Evolutionary conservation across 495 filamentous ascomycete species (phyloP).

Genomic region (Annulohypoxylon nitens): DNA sequence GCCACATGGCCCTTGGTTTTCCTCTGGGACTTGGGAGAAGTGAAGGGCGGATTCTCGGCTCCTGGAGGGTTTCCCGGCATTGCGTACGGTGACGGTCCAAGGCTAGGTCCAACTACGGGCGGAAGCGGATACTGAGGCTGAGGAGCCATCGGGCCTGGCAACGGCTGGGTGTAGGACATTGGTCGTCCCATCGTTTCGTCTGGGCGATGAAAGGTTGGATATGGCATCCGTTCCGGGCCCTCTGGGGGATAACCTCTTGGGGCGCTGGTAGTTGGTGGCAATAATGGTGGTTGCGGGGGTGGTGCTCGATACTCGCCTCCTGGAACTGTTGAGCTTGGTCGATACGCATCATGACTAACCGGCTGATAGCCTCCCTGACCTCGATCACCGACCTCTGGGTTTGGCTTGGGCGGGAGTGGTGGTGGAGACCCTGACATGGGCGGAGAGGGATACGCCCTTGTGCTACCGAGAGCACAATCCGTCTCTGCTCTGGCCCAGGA

Average conservation of each 20-base stretch:
- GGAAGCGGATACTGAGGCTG: constrained; percentile 55
- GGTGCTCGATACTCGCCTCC: constrained; percentile 58
- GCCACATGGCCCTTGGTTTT: constrained; percentile 96
- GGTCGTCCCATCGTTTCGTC: constrained; percentile 55
- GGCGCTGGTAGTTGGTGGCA: constrained; percentile 48
- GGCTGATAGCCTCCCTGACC: constrained; percentile 64
- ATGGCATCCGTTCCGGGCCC: constrained; percentile 56
- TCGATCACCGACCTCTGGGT: constrained; percentile 70
- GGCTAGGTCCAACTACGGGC: constrained; percentile 51
- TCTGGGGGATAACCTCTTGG: constrained; percentile 53
- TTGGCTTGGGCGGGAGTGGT: constrained; percentile 74
- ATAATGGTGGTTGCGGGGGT: constrained; percentile 50
- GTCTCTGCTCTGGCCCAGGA: constrained; percentile 75
- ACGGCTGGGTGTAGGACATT: constrained; percentile 55
- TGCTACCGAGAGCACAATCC: constrained; percentile 70
- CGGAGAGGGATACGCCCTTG: constrained; percentile 79
- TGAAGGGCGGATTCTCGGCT: constrained; percentile 55
- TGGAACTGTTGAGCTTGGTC: constrained; percentile 56
- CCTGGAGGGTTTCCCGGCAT: constrained; percentile 50
- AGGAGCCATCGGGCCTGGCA: constrained; percentile 46
- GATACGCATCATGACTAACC: constrained; percentile 63
- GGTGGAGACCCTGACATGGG: constrained; percentile 87
- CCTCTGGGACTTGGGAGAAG: constrained; percentile 75
- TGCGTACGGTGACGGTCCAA: constrained; percentile 54
- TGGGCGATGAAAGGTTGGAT: constrained; percentile 53